These are phyloP conservation scores for Pythium apleroticum DNA, from an alignment of 352 stramenopile species.

Conservation along the genomic window DNA sequence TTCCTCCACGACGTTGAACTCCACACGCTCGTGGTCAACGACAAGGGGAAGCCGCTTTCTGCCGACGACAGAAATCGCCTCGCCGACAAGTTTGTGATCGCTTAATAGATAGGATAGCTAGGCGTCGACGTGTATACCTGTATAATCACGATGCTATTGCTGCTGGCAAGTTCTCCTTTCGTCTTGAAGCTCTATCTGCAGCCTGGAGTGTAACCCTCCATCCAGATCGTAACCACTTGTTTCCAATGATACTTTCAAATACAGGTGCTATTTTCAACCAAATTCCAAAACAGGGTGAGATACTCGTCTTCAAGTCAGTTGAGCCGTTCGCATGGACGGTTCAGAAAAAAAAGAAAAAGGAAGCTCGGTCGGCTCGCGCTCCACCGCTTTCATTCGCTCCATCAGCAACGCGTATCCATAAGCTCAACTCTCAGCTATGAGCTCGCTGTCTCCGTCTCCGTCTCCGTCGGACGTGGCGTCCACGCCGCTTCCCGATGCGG, in stretches of 20 bases:
- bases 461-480: neutral
- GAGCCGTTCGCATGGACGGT: neutral
- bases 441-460: neutral
- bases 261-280: neutral
- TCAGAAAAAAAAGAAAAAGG: constrained; percentile 1
- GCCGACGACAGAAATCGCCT: constrained; percentile 40
- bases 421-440: neutral
- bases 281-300: constrained; percentile 15
- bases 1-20: constrained; percentile 42
- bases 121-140: neutral
- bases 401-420: neutral
- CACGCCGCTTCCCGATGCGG: neutral
- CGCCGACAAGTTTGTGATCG: constrained; percentile 27
- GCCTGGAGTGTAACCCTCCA: neutral
- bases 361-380: neutral
- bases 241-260: neutral
- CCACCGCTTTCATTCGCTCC: neutral
- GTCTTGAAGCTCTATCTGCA: neutral
- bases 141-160: neutral
- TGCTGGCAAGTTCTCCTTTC: neutral
- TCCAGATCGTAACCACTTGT: neutral
- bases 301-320: neutral
- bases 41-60: constrained; percentile 33
- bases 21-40: constrained; percentile 55
- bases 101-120: constrained; percentile 5